Percentiles rank a stretch among this genome's conserved stretches.
These are phyloP conservation scores for Fusarium sp. DNA, from an alignment of 2,329 filamentous ascomycete genomes.

Conservation along the genomic window DNA sequence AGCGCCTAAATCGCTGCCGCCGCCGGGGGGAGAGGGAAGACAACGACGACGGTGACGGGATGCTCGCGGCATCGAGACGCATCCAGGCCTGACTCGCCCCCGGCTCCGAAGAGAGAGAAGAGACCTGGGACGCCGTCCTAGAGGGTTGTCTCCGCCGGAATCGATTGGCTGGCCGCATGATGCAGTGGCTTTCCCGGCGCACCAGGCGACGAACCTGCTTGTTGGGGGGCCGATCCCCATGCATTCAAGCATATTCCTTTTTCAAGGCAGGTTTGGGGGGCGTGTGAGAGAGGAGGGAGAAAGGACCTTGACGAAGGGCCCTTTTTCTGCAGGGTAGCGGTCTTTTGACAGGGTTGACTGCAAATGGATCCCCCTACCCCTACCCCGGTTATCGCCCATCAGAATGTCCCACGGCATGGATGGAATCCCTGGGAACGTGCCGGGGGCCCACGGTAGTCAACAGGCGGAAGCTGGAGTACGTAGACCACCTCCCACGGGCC, in stretches of 20 bases:
- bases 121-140: background rate
- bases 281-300: background rate
- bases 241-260: slow-evolving; percentile 29
- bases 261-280: slow-evolving; percentile 24
- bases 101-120: slow-evolving; percentile 12
- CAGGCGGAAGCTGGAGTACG: slow-evolving; percentile 26
- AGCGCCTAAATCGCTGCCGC: slow-evolving; percentile 32
- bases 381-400: slow-evolving; percentile 20
- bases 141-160: background rate
- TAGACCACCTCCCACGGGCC: slow-evolving; percentile 21
- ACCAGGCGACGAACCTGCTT: slow-evolving; percentile 36
- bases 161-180: slow-evolving; percentile 38
- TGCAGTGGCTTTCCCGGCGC: slow-evolving; percentile 36
- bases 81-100: slow-evolving; percentile 38
- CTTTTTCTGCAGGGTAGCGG: slow-evolving; percentile 31
- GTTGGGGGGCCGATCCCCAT: slow-evolving; percentile 38
- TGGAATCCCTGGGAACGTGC: slow-evolving; percentile 30
- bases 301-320: background rate
- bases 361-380: slow-evolving; percentile 12
- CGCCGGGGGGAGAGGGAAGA: background rate
- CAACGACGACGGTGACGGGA: background rate
- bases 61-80: slow-evolving; percentile 35
- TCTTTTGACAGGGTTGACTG: slow-evolving; percentile 14
- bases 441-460: slow-evolving; percentile 8
- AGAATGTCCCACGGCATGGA: slow-evolving; percentile 23